Base-by-base conservation (phyloP, 2,329 filamentous ascomycete species). In the Bipolaris cookei region DNA sequence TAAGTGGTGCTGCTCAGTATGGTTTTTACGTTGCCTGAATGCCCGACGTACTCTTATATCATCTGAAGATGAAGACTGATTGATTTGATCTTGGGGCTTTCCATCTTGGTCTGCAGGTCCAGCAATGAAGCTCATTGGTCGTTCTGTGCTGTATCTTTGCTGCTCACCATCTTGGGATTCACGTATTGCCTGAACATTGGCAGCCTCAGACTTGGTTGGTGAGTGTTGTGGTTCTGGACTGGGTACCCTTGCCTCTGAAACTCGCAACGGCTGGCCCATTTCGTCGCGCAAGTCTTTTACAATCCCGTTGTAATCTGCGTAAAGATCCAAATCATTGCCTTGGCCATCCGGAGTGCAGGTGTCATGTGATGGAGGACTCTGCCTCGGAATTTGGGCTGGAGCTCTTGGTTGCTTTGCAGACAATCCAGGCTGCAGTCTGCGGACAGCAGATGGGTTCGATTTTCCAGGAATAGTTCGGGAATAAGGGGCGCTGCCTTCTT, bases 101-200 rank as follows among this genome's bases (percentile, higher is more conserved):
- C 73, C 74, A 52, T 72, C 67, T 16, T 68, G 63, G 58, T 76
- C 74, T 20, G 69, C 66, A 48, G 69, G 66, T 11, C 70, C 70
- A 38, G 69, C 74, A 23, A 75, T 56, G 47, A 76, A 76, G 58
- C 74, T 76, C 74, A 76, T 76, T 5, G 73, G 74, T 18, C 74
- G 64, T 25, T 74, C 74, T 11, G 62, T 62, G 51, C 72, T 75
- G 45, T 69, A 71, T 45, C 70, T 66, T 34, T 63, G 56, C 11
- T 44, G 32, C 4, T 65, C 65, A 6, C 64, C 68, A 30, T 71
- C 66, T n/a, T 56, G 59, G 11, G 60, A 38, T 34, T 62, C 59
- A 41, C 61, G 44, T 23, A 30, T 39, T 37, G 44, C 30, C 21
- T 32, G 28, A 49, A 45, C 49, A 37, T 51, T 51, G 34, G 62